Base-by-base conservation (phyloP, 345 rosid species). In the Gossypium rotundifolium region DNA sequence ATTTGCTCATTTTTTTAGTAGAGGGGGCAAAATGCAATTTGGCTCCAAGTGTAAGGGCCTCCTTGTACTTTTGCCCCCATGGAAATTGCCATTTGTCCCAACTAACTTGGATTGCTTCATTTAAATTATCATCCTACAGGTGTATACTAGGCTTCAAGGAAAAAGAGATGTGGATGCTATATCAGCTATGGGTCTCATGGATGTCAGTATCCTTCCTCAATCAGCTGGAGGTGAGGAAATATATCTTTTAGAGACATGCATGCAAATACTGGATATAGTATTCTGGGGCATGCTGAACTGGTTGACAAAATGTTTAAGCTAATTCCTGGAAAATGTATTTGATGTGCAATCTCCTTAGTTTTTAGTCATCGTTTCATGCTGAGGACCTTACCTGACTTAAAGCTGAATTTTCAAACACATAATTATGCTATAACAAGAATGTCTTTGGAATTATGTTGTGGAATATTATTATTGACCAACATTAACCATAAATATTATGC, bases 161-260 rank as follows among this genome's bases (percentile, higher is more conserved):
- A 66, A 66, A 66, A 13, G 71, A 13, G 71, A 66, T 66, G 71
- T 66, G 54, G 54, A 66, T 66, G 2, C 54, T 2, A 16, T 65
- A 23, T 65, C 69, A 2, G 44, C 51, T 66, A 45, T 66, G 71
- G 55, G 71, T 22, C 54, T 66, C 48, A 63, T 17, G 54, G 92
- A 95, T 82, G 97, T 90, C 55, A 89, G 97, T 86, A 88, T 91
- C 74, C 89, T 93, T 75, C 96, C 99, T 60, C 98, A 91, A 75
- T 96, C 97, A 79, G 98, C 97, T 49, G 99, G 93, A 90, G 99
- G 97, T 93, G 77, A 83, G 75, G 27, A 22, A 69, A 17, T 9
- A 14, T 48, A 25, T 69, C 44, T 49, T 48, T 16, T 9, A 25
- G 51, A 79, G 72, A 78, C 58, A 52, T 45, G 44, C 57, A 27